Evolutionary conservation across 2,329 filamentous ascomycete genomes (phyloP).

Genomic region (Cercospora sp.): DNA sequence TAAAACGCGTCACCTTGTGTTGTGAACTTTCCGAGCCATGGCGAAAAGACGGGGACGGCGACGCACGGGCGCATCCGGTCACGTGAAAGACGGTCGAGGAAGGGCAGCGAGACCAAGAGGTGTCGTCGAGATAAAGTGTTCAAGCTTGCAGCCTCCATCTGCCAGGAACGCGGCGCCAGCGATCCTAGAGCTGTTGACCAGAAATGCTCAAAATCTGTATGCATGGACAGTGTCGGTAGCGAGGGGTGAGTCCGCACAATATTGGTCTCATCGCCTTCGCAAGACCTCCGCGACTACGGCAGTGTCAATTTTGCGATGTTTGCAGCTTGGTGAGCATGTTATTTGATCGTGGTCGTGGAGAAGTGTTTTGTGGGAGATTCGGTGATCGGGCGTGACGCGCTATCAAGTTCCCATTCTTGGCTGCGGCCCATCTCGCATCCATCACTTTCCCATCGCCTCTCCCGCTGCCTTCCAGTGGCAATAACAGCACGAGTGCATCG

Average conservation of each 20-base stretch:
- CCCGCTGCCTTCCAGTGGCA: background rate
- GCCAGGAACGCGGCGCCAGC: conserved; percentile 15
- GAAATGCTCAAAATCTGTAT: conserved; percentile 6
- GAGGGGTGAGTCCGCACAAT: background rate
- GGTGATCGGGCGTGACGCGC: conserved; percentile 1
- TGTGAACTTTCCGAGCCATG: background rate
- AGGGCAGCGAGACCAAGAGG: conserved; percentile 6
- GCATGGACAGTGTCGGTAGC: background rate
- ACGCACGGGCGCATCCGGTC: background rate
- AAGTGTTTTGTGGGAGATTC: background rate
- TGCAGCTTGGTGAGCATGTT: background rate
- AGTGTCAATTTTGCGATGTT: background rate
- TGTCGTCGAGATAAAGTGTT: conserved; percentile 19
- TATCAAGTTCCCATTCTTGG: conserved; percentile 4
- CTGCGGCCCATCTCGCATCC: background rate
- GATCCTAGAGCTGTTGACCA: conserved; percentile 1
- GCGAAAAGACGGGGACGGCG: background rate
- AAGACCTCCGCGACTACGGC: conserved; percentile 6
- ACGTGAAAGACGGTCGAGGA: conserved; percentile 1
- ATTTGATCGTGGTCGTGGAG: background rate
- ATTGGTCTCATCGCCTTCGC: conserved; percentile 1
- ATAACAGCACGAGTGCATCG: background rate
- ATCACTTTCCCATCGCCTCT: conserved; percentile 5
- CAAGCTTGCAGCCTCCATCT: conserved; percentile 14
- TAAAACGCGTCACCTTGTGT: background rate